Base-by-base conservation (phyloP, 2,329 filamentous ascomycete species). In the Botrytis porri region DNA sequence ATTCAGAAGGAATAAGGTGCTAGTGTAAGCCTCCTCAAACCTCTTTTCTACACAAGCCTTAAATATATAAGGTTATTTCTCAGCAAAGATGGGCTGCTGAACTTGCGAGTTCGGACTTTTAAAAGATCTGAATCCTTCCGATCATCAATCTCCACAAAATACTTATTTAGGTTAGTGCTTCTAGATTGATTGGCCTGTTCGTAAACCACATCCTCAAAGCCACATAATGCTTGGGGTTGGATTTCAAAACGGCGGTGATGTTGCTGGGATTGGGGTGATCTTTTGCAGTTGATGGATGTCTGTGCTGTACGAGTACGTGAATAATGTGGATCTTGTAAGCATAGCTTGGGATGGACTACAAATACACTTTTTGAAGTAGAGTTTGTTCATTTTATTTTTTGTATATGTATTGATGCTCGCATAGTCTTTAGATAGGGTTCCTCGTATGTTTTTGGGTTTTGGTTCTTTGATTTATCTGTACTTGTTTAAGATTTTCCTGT, bases 261-360 rank as follows among this genome's bases (percentile, higher is more conserved):
- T 39, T 54, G 32, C 32, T 67, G 64, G 64, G 64, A 41, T 54
- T 12, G 41, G 35, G 62, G 32, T 67, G 64, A 67, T 67, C 64
- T 39, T 54, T 45, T 67, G 45, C 35, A 67, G 45, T 39, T 54
- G 22, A 54, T 32, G 25, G 22, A 14, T 67, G 45, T 54, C 64
- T 67, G 64, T 66, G 64, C 64, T 54, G 48, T 67, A 54, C 64
- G 48, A 67, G 64, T 67, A 67, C 64, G 45, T 37, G 45, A 57
- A 29, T 57, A 32, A 29, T 57, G 45, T 67, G 64, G 48, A 54
- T 54, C 43, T 22, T n/a, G 43, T 16, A 12, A 32, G 43, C 20
- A n/a, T 25, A 8, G 22, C 18, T 41, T 8, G 25, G 35, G 64
- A 10, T 37, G 32, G 25, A 22, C 32, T 67, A 54, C 45, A 29